Evolutionary conservation across 192 early-diverging fungal genomes (phyloP).

Genomic region (Backusella luteola): DNA sequence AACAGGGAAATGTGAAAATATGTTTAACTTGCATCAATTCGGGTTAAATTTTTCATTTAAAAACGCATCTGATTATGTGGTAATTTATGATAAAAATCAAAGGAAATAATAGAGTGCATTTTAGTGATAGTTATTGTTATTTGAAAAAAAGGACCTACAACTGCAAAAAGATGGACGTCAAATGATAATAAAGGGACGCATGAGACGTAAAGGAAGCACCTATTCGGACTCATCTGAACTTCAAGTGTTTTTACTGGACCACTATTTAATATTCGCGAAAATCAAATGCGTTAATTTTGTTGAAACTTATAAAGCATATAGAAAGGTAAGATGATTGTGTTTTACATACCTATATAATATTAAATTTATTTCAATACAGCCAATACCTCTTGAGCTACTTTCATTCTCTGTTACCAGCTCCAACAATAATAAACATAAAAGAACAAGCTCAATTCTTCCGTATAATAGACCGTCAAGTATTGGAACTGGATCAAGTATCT

Average conservation of each 20-base stretch:
- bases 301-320: constrained; percentile 62
- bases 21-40: constrained; percentile 76
- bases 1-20: constrained; percentile 87
- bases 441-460: constrained; percentile 25
- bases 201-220: constrained; percentile 68
- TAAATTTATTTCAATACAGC: constrained; percentile 30
- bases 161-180: constrained; percentile 69
- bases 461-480: constrained; percentile 21
- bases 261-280: constrained; percentile 77
- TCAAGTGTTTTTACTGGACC: constrained; percentile 85
- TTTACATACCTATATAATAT: not conserved
- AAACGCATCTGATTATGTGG: constrained; percentile 23
- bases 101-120: not conserved
- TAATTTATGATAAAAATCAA: constrained; percentile 1
- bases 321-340: constrained; percentile 36
- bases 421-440: constrained; percentile 17
- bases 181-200: constrained; percentile 76
- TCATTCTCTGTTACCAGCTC: constrained; percentile 29
- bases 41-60: constrained; percentile 66
- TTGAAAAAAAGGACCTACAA: constrained; percentile 61
- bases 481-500: not conserved
- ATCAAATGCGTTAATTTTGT: constrained; percentile 57
- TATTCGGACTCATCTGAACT: constrained; percentile 63
- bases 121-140: not conserved
- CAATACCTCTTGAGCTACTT: constrained; percentile 83